A percentile compares a stretch with the other conserved stretches of the same genome.
Evolutionary conservation across 1,284 basidiomycete genomes (phyloP).

Genomic region (Moniliophthora roreri): DNA sequence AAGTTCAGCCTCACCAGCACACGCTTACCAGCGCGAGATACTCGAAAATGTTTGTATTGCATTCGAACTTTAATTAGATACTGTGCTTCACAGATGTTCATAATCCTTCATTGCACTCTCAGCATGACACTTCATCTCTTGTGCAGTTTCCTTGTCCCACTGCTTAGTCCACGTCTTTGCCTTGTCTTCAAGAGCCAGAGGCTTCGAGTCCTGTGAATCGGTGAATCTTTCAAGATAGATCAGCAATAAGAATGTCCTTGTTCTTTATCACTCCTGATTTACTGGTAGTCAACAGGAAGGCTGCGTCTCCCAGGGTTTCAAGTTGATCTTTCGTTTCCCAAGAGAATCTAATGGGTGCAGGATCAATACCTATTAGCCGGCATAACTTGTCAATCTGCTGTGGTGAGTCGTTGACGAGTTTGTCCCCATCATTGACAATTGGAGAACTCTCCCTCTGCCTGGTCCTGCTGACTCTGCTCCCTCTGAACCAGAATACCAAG

Average conservation of each 20-base stretch:
- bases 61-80: neutral
- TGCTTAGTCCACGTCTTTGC: neutral
- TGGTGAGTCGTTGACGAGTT: neutral
- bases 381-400: neutral
- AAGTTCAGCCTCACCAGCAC: too few species aligned
- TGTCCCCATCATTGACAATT: neutral
- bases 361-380: neutral
- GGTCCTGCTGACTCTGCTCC: neutral
- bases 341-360: neutral
- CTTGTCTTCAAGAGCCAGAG: neutral
- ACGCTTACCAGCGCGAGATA: too few species aligned
- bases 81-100: neutral
- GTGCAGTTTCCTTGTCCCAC: neutral
- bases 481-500: neutral
- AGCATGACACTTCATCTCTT: neutral
- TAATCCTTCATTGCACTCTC: constrained; percentile 1
- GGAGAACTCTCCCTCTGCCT: neutral
- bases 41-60: too few species aligned
- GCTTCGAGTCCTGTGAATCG: neutral
- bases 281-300: neutral
- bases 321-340: neutral
- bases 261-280: neutral
- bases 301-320: neutral
- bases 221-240: too few species aligned
- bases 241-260: neutral